Evolutionary conservation across 345 rosid species (phyloP).

Genomic region (Eucalyptus sp.): DNA sequence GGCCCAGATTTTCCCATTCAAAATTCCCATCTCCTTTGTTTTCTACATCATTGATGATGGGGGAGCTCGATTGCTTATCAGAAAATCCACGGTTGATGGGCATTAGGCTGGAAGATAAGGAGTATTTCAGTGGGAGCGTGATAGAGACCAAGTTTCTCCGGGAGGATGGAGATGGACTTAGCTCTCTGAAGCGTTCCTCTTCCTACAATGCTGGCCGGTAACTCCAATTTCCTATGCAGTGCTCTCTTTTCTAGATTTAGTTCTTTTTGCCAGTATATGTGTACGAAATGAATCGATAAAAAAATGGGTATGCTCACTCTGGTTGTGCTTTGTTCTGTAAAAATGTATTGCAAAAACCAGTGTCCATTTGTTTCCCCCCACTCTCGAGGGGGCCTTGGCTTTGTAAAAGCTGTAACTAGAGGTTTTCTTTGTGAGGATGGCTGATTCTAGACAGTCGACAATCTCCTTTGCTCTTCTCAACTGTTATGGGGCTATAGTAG

Average conservation of each 20-base stretch:
- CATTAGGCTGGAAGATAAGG: constrained; percentile 72
- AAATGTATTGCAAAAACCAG: neutral
- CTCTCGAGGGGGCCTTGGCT: neutral
- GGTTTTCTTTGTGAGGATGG: neutral
- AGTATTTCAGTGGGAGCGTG: constrained; percentile 89
- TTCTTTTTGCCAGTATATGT: neutral
- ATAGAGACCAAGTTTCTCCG: constrained; percentile 58
- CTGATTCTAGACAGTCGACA: neutral
- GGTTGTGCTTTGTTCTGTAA: neutral
- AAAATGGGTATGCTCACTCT: neutral
- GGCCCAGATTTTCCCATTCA: constrained; percentile 60
- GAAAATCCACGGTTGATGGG: constrained; percentile 75
- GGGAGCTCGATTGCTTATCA: constrained; percentile 76
- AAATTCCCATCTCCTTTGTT: constrained; percentile 59
- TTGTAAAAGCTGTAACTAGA: neutral
- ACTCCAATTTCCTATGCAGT: neutral
- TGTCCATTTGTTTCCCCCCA: neutral
- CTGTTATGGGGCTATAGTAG: neutral
- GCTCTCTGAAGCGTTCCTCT: constrained; percentile 79
- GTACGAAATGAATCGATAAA: neutral
- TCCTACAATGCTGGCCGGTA: constrained; percentile 96
- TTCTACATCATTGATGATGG: constrained; percentile 56
- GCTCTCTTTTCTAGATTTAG: neutral
- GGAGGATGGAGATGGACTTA: constrained; percentile 30
- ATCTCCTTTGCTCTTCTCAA: neutral